Evolutionary conservation across 176 grass and related monocot species (phyloP), one percentile per base, ranked within the genome.

Genomic region (Oryza punctata): DNA sequence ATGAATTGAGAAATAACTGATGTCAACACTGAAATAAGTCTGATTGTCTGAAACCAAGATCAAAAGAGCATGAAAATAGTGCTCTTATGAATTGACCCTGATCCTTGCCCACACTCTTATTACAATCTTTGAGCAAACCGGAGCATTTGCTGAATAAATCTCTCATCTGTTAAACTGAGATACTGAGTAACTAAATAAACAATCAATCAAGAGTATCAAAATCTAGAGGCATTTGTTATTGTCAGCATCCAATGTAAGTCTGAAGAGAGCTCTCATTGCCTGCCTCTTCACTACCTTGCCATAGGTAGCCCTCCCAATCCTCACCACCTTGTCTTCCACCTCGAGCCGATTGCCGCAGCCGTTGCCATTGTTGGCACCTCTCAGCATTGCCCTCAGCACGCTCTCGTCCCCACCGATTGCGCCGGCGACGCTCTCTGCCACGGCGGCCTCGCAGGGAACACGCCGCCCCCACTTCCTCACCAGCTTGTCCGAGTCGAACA

Each of bases 221-320:
- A 67, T 19, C 78, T 90, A 86, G 29, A 90, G 45, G 78, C 13
- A 49, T 67, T 72, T 63, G 79, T 37, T 68, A 15, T 77, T 82
- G 63, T 46, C 49, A 19, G 3, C 28, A 12, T 73, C 75, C 63
- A 94, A 60, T 87, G 70, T 25, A 50, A 89, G 82, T 30, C 87
- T 81, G 82, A 91, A 90, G 30, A 98, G 84, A 85, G 82, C 47
- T 69, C 80, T 93, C 76, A 98, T 89, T 61, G 93, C 91, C 67
- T 87, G 81, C 74, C 85, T 95, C 66, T 93, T 98, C 85, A 91
- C 88, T n/a, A 95, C 83, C 82, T 92, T 98, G 33, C 96, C 96
- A 80, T 89, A 98, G 3, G 93, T 91, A 3, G 81, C 89, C 70
- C 89, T 93, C 49, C 87, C 96, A 77, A 98, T 79, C 82, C 73